Evolutionary conservation across 345 rosid genomes (phyloP).

Genomic region (Iberis pinnata): DNA sequence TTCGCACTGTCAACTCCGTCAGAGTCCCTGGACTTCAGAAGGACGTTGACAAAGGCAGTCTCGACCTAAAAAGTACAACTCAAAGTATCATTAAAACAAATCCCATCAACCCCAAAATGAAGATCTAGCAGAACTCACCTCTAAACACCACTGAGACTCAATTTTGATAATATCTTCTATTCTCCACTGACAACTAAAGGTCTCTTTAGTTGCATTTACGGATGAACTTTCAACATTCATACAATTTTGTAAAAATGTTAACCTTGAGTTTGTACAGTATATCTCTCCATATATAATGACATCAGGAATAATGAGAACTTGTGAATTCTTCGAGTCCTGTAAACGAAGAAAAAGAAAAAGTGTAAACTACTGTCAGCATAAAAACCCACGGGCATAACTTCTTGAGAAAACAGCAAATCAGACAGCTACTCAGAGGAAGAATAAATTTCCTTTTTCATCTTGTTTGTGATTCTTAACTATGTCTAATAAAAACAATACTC

Average conservation of each 20-base stretch:
- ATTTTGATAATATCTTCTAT: conserved; percentile 43
- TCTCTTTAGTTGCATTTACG: conserved; percentile 32
- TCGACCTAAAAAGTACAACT: conserved; percentile 41
- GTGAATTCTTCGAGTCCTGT: conserved; percentile 39
- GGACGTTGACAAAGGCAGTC: conserved; percentile 47
- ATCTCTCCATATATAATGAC: conserved; percentile 36
- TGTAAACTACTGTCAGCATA: neutral
- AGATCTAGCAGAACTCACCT: conserved; percentile 35
- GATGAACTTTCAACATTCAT: conserved; percentile 47
- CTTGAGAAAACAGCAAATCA: conserved; percentile 10
- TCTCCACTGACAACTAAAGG: conserved; percentile 42
- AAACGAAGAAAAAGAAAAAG: conserved; percentile 17
- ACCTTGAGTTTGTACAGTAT: conserved; percentile 37
- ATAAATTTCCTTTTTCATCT: conserved; percentile 2
- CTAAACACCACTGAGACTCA: conserved; percentile 44
- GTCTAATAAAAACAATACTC: neutral
- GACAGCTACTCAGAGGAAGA: neutral
- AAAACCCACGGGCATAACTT: neutral
- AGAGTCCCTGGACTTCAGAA: conserved; percentile 41
- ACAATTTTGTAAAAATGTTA: conserved; percentile 42
- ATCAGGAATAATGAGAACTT: conserved; percentile 49
- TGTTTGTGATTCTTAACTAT: neutral
- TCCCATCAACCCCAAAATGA: conserved; percentile 8
- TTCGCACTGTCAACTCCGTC: conserved; percentile 27
- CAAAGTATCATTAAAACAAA: conserved; percentile 4